Evolutionary conservation across 495 filamentous ascomycete genomes (phyloP).

Genomic region (Aspergillus mulundensis): DNA sequence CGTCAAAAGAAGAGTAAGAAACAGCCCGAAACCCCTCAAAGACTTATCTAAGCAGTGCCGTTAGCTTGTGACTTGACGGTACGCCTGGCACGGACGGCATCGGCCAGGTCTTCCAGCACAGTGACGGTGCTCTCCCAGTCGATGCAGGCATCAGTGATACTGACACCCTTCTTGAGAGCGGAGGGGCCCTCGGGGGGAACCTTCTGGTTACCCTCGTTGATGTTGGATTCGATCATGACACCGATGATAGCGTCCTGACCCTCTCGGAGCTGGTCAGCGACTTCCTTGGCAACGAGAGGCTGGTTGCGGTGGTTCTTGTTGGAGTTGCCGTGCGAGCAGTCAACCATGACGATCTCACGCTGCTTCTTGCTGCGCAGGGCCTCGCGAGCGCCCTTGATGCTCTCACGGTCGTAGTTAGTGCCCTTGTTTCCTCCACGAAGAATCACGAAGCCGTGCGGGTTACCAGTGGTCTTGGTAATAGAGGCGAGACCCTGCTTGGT

Average conservation of each 20-base stretch:
- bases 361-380: conserved; percentile 80
- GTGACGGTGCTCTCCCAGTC: conserved; percentile 85
- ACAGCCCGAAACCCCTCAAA: conserved; percentile 2
- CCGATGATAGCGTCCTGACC: conserved; percentile 89
- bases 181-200: conserved; percentile 77
- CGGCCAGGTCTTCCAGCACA: conserved; percentile 82
- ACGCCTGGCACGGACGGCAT: conserved; percentile 74
- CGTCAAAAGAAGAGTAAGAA: conserved; percentile 11
- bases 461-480: conserved; percentile 87
- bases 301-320: conserved; percentile 75
- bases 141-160: conserved; percentile 97
- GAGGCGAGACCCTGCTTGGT: conserved; percentile 98
- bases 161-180: conserved; percentile 83
- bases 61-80: conserved; percentile 28
- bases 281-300: conserved; percentile 78
- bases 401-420: conserved; percentile 91
- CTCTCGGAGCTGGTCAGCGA: conserved; percentile 79
- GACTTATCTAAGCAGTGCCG: conserved; percentile 26
- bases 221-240: conserved; percentile 98
- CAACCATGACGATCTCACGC: conserved; percentile 90
- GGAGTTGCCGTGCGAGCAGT: conserved; percentile 86
- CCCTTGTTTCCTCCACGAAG: conserved; percentile 86
- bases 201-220: conserved; percentile 94
- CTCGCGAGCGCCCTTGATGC: conserved; percentile 72
- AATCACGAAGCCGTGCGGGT: conserved; percentile 97